Conservation (phyloP, 2,329 filamentous ascomycete species). For the Tolypocladium tundrense region DNA sequence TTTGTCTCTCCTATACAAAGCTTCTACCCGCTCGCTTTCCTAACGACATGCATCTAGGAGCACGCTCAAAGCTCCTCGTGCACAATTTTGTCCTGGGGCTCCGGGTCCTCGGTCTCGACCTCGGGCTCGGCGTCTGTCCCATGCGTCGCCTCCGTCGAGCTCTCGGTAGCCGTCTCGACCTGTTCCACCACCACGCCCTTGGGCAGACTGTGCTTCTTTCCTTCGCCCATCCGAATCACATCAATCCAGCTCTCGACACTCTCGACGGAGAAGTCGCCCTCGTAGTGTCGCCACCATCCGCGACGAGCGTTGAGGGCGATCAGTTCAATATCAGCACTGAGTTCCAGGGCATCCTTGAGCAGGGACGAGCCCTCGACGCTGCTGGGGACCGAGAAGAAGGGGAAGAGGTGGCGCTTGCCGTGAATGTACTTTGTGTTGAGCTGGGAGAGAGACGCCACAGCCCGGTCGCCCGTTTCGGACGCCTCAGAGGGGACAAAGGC, state of each 20-base stretch:
- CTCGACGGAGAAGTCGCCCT: constrained; percentile 46
- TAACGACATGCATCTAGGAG: background rate
- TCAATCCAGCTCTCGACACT: constrained; percentile 82
- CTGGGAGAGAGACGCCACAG: constrained; percentile 55
- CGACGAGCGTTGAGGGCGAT: constrained; percentile 78
- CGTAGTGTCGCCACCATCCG: constrained; percentile 73
- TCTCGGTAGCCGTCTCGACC: constrained; percentile 16
- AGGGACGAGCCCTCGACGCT: constrained; percentile 33
- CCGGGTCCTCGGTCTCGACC: constrained; percentile 15
- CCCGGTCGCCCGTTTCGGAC: constrained; percentile 42
- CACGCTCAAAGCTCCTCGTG: constrained; percentile 40
- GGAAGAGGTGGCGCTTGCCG: constrained; percentile 62
- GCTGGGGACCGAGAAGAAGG: constrained; percentile 65
- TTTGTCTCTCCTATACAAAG: background rate
- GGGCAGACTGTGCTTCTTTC: constrained; percentile 66
- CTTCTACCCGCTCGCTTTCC: background rate
- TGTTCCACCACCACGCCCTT: constrained; percentile 42
- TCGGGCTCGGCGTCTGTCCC: constrained; percentile 15
- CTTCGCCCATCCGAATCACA: constrained; percentile 80
- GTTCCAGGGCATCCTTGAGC: constrained; percentile 37
- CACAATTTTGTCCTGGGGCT: constrained; percentile 16
- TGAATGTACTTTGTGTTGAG: constrained; percentile 66
- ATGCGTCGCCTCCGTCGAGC: constrained; percentile 5
- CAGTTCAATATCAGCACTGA: constrained; percentile 55
- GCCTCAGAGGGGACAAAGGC: constrained; percentile 52